Evolutionary conservation across 805 yeast genomes (phyloP).

Genomic region (Wickerhamiella parazyma): DNA sequence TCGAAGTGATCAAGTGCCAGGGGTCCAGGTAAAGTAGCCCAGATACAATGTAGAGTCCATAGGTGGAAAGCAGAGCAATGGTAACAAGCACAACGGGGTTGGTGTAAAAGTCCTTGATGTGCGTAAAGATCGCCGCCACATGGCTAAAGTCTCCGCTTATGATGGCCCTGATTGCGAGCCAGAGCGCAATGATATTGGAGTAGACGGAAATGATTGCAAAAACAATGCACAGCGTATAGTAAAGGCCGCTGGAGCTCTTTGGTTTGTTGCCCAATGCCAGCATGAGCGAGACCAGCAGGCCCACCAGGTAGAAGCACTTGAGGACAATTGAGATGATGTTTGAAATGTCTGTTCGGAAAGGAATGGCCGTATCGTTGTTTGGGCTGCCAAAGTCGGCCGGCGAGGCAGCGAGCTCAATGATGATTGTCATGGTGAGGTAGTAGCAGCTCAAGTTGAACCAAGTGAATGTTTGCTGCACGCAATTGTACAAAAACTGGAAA

Average conservation of each 20-base stretch:
- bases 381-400: slow-evolving; percentile 32
- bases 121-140: slow-evolving; percentile 20
- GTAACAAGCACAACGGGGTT: slow-evolving; percentile 40
- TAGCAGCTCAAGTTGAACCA: slow-evolving; percentile 56
- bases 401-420: slow-evolving; percentile 35
- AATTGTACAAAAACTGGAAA: slow-evolving; percentile 42
- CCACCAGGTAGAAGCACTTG: slow-evolving; percentile 42
- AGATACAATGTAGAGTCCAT: slow-evolving; percentile 45
- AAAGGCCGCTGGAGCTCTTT: slow-evolving; percentile 43
- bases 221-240: slow-evolving; percentile 38
- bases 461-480: slow-evolving; percentile 39
- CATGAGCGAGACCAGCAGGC: slow-evolving; percentile 45
- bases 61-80: slow-evolving; percentile 47
- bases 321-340: slow-evolving; percentile 37
- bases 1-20: slow-evolving; percentile 51
- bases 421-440: slow-evolving; percentile 48
- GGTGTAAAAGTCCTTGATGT: slow-evolving; percentile 21
- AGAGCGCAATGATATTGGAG: slow-evolving; percentile 44
- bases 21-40: slow-evolving; percentile 49
- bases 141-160: slow-evolving; percentile 21
- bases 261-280: slow-evolving; percentile 54
- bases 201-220: slow-evolving; percentile 51
- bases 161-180: slow-evolving; percentile 39
- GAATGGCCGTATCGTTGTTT: slow-evolving; percentile 29
- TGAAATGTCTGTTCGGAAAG: slow-evolving; percentile 24